Conservation (phyloP, 371 early-diverging fungal species). For the Caulochytrium protostelioides region DNA sequence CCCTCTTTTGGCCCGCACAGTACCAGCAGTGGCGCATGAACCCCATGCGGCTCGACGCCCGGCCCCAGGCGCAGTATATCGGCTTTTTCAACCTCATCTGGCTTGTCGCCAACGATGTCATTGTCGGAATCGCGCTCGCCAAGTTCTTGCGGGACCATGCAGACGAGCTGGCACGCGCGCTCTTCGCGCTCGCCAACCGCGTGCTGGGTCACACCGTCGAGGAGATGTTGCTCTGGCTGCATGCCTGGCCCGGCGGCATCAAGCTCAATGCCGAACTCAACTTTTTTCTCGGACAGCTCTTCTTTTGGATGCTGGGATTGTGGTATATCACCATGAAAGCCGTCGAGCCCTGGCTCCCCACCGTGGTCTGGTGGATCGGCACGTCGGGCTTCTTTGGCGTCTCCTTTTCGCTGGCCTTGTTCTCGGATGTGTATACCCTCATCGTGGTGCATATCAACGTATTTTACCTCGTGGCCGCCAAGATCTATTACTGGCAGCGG, state of each 20-base stretch:
- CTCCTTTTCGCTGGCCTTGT: conserved; percentile 56
- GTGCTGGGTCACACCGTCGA: conserved; percentile 3
- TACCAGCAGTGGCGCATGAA: conserved; percentile 37
- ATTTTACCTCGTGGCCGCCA: conserved; percentile 77
- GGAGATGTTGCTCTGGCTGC: conserved; percentile 66
- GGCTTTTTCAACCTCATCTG: conserved; percentile 85
- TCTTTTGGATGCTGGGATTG: conserved; percentile 67
- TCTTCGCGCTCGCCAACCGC: background rate
- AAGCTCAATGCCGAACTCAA: conserved; percentile 80
- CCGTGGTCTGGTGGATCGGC: conserved; percentile 48
- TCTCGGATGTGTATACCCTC: conserved; percentile 59
- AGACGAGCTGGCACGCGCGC: background rate
- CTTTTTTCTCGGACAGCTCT: conserved; percentile 74
- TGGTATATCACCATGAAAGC: conserved; percentile 48
- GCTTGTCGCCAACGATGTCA: conserved; percentile 79
- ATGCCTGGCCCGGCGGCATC: conserved; percentile 81
- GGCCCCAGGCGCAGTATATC: conserved; percentile 57
- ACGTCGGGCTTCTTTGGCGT: conserved; percentile 59
- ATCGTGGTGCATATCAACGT: conserved; percentile 72
- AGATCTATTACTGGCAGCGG: conserved; percentile 80
- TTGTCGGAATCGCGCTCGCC: conserved; percentile 65
- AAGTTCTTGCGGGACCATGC: conserved; percentile 39
- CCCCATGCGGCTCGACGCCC: conserved; percentile 39
- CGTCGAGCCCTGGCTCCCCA: conserved; percentile 20
- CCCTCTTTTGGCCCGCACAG: conserved; percentile 62